Evolutionary conservation across 306 rosid species (phyloP), one percentile per base, ranked within the genome.

Genomic region (Prunus kanzakura): DNA sequence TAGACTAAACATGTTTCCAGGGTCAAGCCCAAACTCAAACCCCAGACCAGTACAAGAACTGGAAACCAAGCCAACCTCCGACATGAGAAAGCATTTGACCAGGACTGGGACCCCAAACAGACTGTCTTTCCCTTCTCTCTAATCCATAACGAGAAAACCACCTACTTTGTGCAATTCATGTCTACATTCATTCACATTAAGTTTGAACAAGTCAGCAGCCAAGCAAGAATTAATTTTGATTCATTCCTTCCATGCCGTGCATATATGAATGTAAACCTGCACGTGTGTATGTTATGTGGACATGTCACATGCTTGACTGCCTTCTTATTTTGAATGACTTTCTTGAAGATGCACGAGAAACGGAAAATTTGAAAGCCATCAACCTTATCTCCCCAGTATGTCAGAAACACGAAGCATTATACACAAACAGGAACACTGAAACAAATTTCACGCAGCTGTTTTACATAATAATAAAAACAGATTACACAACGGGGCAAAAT

Each of bases 371-470:
- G 58, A 11, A 73, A 73, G 47, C 20, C 47, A 10, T 35, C 58
- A 45, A 65, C 51, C 47, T 22, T 27, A 47, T 73, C 58, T 27
- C 50, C 65, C n/a, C 55, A 69, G 25, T 63, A 23, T 20, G 23
- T 19, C 60, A 71, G n/a, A 71, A 67, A 50, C 66, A 79, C 29
- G 69, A 68, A 74, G 35, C 75, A 67, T 79, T 84, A 63, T 14
- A 80, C 77, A 72, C 69, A 50, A 80, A 74, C 66, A 72, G 46
- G 47, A 72, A 82, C 29, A 76, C 74, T 30, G 83, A 80, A 77
- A 78, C 82, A 73, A 74, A 72, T 46, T 88, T 57, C 74, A 63
- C 77, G 81, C 70, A 79, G 84, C 84, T 74, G 80, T 82, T 72
- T 38, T 74, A 75, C 76, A 73, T 23, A 67, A 66, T 82, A 57